Percentiles rank a stretch among this genome's conserved stretches.
Conservation (phyloP, 169 alveolate genomes). For the Plasmodium billcollinsi region DNA sequence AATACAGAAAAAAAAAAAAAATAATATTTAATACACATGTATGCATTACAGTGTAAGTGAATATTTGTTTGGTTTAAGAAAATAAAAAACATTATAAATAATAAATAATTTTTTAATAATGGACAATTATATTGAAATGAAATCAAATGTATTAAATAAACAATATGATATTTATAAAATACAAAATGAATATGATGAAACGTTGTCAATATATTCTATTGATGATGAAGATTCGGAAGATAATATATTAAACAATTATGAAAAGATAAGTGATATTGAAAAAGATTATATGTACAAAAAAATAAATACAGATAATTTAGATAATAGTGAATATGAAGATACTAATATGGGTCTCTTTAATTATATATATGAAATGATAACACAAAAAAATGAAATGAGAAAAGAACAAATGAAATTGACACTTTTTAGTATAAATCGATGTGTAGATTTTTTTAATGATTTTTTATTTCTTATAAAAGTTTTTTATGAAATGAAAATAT, state of each 20-base stretch:
- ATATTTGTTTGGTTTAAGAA: neutral
- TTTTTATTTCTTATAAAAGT: slow-evolving; percentile 19
- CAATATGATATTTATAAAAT: too few species aligned
- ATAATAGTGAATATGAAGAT: neutral
- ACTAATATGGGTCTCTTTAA: neutral
- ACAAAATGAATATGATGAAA: too few species aligned
- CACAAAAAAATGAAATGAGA: slow-evolving; percentile 17
- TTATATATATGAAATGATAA: slow-evolving; percentile 24
- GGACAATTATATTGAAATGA: neutral
- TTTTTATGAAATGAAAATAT: neutral
- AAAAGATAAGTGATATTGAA: neutral
- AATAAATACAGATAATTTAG: neutral
- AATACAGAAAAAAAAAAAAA: neutral
- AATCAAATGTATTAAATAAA: too few species aligned
- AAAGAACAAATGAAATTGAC: slow-evolving; percentile 30
- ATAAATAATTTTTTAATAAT: neutral
- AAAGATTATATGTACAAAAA: neutral
- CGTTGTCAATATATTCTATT: too few species aligned
- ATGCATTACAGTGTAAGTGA: too few species aligned
- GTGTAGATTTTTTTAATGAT: slow-evolving; percentile 39
- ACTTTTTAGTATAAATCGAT: slow-evolving; percentile 23
- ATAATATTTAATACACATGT: too few species aligned
- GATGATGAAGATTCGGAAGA: neutral
- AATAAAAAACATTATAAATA: neutral
- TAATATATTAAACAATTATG: neutral